phyloP scores from a whole-genome alignment of 1,284 basidiomycete species.

The Naganishia sp. region DNA sequence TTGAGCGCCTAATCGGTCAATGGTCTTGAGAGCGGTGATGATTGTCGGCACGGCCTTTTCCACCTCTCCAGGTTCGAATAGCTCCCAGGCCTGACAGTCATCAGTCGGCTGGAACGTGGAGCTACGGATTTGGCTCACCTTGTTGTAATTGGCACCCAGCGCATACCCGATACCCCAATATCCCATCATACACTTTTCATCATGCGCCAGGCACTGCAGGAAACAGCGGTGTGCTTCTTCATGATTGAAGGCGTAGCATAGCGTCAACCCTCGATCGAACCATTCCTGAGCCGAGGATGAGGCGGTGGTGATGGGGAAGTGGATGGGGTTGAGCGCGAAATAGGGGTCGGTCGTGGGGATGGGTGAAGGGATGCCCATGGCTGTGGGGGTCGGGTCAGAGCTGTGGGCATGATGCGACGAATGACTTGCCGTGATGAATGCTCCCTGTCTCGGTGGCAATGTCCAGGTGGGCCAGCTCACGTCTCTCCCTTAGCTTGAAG shows the following conservation, averaged over 20 bases:
- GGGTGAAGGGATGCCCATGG: constrained; percentile 15
- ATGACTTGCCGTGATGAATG: no score
- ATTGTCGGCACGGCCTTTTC: constrained; percentile 26
- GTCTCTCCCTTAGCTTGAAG: no score
- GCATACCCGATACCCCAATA: constrained; percentile 49
- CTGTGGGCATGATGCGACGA: no score
- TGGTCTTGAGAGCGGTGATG: constrained; percentile 14
- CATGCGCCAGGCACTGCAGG: constrained; percentile 38
- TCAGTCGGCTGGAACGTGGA: no score
- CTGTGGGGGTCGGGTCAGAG: neutral
- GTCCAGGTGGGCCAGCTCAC: no score
- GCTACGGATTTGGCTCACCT: constrained; percentile 16
- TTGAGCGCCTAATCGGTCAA: neutral
- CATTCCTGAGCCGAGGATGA: constrained; percentile 40
- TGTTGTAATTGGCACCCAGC: constrained; percentile 49
- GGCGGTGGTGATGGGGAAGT: constrained; percentile 37
- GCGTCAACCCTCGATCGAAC: constrained; percentile 49
- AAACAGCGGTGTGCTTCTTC: constrained; percentile 45
- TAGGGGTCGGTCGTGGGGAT: constrained; percentile 24
- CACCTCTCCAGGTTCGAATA: constrained; percentile 35
- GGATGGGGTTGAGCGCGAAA: constrained; percentile 25
- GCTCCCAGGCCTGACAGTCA: constrained; percentile 36
- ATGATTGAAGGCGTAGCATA: constrained; percentile 48
- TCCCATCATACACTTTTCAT: constrained; percentile 42
- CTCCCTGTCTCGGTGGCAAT: no score